Percentiles rank a stretch among this genome's conserved stretches.
Evolutionary conservation across 169 alveolate genomes (phyloP).

Genomic region (Eimeria necatrix): DNA sequence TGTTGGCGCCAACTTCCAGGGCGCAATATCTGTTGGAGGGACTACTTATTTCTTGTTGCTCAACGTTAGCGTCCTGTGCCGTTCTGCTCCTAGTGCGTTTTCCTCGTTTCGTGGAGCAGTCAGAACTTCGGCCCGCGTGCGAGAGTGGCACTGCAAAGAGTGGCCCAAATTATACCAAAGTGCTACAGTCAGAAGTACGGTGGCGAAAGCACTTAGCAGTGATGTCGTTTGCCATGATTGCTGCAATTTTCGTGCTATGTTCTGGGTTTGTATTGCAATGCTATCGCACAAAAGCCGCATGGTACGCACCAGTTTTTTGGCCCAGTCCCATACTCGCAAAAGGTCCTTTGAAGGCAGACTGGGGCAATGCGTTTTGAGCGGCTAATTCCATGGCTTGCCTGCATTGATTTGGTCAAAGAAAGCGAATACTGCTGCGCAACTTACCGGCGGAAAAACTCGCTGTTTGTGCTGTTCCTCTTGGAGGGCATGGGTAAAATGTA

Average conservation of each 20-base stretch:
- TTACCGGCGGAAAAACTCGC: too few species aligned
- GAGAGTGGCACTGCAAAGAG: not conserved
- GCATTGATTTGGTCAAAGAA: not conserved
- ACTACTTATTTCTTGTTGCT: slow-evolving; percentile 27
- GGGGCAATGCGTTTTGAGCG: slow-evolving; percentile 66
- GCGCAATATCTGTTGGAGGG: slow-evolving; percentile 68
- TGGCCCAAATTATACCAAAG: not conserved
- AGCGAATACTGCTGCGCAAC: too few species aligned
- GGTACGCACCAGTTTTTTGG: slow-evolving; percentile 63
- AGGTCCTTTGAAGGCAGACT: slow-evolving; percentile 56
- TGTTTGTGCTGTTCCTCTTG: too few species aligned
- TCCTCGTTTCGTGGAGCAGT: not conserved
- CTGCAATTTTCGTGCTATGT: slow-evolving; percentile 32
- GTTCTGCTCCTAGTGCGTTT: not conserved
- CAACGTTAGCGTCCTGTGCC: slow-evolving; percentile 56
- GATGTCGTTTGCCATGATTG: slow-evolving; percentile 41
- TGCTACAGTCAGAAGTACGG: not conserved
- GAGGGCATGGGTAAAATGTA: too few species aligned
- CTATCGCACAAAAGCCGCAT: slow-evolving; percentile 48
- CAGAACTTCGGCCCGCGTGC: not conserved
- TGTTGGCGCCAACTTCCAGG: slow-evolving; percentile 70
- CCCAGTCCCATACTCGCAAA: slow-evolving; percentile 44
- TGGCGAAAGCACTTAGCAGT: slow-evolving; percentile 22
- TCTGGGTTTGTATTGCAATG: slow-evolving; percentile 72
- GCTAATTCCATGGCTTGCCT: not conserved